Conservation (phyloP, 192 early-diverging fungal species). For the Linnemannia schmuckeri region DNA sequence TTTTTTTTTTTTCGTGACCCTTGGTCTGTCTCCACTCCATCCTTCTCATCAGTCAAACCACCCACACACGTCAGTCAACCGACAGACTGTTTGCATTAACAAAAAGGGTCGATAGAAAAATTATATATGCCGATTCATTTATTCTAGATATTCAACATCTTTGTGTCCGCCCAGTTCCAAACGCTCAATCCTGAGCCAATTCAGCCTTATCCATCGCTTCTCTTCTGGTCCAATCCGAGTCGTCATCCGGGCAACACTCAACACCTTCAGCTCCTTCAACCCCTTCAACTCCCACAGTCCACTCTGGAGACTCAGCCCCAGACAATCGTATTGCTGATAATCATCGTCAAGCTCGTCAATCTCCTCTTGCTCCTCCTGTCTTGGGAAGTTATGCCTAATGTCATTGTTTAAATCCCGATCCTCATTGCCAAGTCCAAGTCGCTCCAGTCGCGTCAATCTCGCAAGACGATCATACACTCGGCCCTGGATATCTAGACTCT, state of each 20-base stretch:
- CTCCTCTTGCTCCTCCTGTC: too few species aligned
- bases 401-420: not conserved
- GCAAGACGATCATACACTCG: slow-evolving; percentile 11
- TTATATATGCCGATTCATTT: too few species aligned
- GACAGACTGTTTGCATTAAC: too few species aligned
- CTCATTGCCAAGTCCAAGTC: not conserved
- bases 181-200: not conserved
- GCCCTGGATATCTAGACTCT: not conserved
- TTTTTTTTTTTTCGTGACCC: too few species aligned
- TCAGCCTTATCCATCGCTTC: not conserved
- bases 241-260: not conserved
- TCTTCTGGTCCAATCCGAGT: not conserved
- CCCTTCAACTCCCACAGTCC: not conserved
- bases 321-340: not conserved
- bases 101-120: too few species aligned
- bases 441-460: not conserved
- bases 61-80: too few species aligned
- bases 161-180: too few species aligned
- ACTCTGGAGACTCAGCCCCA: slow-evolving; percentile 1
- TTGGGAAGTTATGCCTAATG: too few species aligned
- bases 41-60: too few species aligned
- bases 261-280: not conserved
- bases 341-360: too few species aligned
- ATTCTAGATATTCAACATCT: too few species aligned
- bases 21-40: too few species aligned